Base-by-base conservation (phyloP, 768 basidiomycete species). In the Lactarius evosmus region DNA sequence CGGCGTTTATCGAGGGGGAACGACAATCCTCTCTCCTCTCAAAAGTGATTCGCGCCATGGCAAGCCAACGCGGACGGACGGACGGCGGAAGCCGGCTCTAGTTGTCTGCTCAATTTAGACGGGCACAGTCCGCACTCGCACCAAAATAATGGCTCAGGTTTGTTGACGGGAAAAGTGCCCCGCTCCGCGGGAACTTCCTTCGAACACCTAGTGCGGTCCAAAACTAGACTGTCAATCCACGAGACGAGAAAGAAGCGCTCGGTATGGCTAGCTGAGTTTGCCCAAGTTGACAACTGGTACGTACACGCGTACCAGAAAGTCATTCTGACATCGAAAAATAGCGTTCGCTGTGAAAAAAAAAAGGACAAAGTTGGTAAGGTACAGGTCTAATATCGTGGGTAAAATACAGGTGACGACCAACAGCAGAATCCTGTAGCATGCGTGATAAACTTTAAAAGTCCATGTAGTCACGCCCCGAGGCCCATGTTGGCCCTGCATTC, bases 401-500 rank as follows among this genome's bases (percentile, higher is more conserved):
- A 46, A 36, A 36, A 59, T 69, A 68, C 59, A 62, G 52, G 55
- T 61, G 51, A 50, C 52, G 32, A 66, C 44, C 53, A 51, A 32
- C 46, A 22, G 59, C 25, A 60, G 25, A 50, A 66, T 44, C 52
- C 38, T 38, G 38, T 30, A 46, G n/a, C 34, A 53, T 11, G 54
- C 16, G 22, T 19, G 27, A 30, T 27, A 49, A 14, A 44, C 22
- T 12, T 63, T 41, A 71, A 38, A 73, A 68, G 57, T 72, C 72
- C 65, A 72, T 67, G 44, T 73, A 73, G 57, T 67, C 66, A 16
- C 69, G 61, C n/a, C 69, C 66, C 30, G 56, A 58, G 40, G 66
- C 68, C 70, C 71, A 69, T 55, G 67, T 55, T 4, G 65, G 62
- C 9, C 58, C 68, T 2, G 66, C 32, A 5, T 53, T 70, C 14